Evolutionary conservation across 805 yeast genomes (phyloP).

Genomic region (Starmerella potacharoeniae): DNA sequence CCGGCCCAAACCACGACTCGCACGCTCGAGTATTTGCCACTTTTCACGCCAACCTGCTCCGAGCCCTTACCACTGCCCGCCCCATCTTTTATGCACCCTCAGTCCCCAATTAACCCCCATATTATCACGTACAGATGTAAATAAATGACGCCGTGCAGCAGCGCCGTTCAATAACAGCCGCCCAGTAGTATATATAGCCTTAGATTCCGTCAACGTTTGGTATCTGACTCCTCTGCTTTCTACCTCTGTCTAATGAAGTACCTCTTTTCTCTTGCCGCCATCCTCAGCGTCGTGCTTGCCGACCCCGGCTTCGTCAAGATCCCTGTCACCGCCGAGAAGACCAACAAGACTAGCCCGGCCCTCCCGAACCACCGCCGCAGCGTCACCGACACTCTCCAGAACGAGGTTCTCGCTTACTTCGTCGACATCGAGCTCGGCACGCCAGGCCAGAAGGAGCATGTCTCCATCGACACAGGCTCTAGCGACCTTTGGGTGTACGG

Average conservation of each 20-base stretch:
- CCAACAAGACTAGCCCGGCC: neutral
- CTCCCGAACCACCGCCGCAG: neutral
- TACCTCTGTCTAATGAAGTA: neutral
- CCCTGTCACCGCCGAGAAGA: neutral
- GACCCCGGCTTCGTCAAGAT: neutral
- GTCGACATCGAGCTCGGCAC: slow-evolving; percentile 33
- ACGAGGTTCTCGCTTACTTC: slow-evolving; percentile 1
- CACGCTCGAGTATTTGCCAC: too few species aligned
- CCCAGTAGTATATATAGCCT: neutral
- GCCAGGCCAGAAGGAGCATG: slow-evolving; percentile 44
- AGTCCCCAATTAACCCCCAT: too few species aligned
- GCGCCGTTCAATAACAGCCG: neutral
- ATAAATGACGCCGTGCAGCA: neutral
- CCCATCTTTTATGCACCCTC: too few species aligned
- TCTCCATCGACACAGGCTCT: slow-evolving; percentile 21
- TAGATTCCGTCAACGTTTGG: too few species aligned
- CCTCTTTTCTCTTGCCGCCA: neutral
- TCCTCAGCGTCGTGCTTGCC: neutral
- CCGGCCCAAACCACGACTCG: too few species aligned
- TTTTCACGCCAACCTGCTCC: too few species aligned
- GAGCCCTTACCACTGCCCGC: neutral
- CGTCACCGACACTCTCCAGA: neutral
- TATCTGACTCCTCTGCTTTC: neutral
- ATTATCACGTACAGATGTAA: neutral
- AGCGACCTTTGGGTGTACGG: slow-evolving; percentile 24